Evolutionary conservation across 2,329 filamentous ascomycete species (phyloP).

Genomic region (Clarireedia paspali): DNA sequence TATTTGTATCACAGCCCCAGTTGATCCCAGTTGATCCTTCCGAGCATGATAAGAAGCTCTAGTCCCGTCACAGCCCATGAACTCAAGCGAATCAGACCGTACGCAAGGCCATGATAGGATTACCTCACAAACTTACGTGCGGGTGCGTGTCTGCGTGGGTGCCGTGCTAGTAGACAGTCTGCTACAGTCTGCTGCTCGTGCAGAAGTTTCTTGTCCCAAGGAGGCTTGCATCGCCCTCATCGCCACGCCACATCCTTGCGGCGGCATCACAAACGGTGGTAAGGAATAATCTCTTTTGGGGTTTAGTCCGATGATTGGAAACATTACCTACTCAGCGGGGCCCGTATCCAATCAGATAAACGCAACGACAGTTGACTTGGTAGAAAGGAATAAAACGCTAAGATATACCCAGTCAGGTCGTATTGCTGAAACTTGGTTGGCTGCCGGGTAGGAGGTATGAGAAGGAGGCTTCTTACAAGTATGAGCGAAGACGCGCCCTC

Average conservation of each 20-base stretch:
- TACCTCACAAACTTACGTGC: neutral
- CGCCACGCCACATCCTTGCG: neutral
- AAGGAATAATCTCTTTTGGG: neutral
- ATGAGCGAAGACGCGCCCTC: neutral
- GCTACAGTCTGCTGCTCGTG: neutral
- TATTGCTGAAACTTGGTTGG: too few relatives aligned
- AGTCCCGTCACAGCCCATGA: neutral
- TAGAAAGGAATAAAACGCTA: too few relatives aligned
- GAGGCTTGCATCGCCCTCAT: neutral
- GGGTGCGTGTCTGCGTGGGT: too few relatives aligned
- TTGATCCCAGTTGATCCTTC: slow-evolving; percentile 3
- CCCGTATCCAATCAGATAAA: too few relatives aligned
- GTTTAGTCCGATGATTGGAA: neutral
- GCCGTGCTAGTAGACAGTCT: neutral
- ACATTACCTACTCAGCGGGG: too few relatives aligned
- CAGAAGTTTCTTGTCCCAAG: neutral
- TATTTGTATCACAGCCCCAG: slow-evolving; percentile 9
- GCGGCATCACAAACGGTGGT: neutral
- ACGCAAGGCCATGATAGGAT: neutral
- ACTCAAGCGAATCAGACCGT: neutral
- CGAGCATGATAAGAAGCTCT: slow-evolving; percentile 1
- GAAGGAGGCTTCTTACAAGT: neutral
- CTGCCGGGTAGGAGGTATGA: too few relatives aligned
- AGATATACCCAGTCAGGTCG: too few relatives aligned
- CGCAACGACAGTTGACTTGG: too few relatives aligned